phyloP scores from a whole-genome alignment of 306 rosid genomes.

The Dalbergia oliveri region DNA sequence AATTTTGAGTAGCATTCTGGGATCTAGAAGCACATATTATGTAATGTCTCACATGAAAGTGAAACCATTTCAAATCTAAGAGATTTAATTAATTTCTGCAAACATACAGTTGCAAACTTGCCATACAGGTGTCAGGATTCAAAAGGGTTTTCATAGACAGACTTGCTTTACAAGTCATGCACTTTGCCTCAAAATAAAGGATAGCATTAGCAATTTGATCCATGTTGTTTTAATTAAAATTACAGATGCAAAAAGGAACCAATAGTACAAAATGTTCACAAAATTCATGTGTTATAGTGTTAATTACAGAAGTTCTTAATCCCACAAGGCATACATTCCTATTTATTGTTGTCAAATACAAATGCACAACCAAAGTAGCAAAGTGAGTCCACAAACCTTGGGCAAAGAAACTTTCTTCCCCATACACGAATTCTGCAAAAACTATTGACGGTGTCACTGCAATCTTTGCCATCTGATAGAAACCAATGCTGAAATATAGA shows the following conservation, averaged over 20 bases:
- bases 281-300: not conserved
- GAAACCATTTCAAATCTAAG: slow-evolving; percentile 31
- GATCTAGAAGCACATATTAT: not conserved
- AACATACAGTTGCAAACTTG: not conserved
- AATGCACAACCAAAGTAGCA: slow-evolving; percentile 31
- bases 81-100: slow-evolving; percentile 12
- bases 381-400: slow-evolving; percentile 64
- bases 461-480: slow-evolving; percentile 96
- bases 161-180: not conserved
- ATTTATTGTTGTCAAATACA: slow-evolving; percentile 6
- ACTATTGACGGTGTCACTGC: slow-evolving; percentile 94
- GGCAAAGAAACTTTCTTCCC: slow-evolving; percentile 73
- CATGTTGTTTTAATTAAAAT: not conserved
- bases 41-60: not conserved
- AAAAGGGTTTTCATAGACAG: not conserved
- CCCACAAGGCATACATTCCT: not conserved
- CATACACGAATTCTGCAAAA: slow-evolving; percentile 78
- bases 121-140: not conserved
- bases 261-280: not conserved
- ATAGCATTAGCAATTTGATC: not conserved
- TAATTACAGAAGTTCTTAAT: slow-evolving; percentile 23
- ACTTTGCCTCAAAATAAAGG: slow-evolving; percentile 12
- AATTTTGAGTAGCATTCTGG: not conserved
- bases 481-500: slow-evolving; percentile 81
- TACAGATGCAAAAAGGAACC: not conserved